Evolutionary conservation across 225 moss, liverwort and hornwort genomes (phyloP).

Genomic region (Lunularia cruciata): DNA sequence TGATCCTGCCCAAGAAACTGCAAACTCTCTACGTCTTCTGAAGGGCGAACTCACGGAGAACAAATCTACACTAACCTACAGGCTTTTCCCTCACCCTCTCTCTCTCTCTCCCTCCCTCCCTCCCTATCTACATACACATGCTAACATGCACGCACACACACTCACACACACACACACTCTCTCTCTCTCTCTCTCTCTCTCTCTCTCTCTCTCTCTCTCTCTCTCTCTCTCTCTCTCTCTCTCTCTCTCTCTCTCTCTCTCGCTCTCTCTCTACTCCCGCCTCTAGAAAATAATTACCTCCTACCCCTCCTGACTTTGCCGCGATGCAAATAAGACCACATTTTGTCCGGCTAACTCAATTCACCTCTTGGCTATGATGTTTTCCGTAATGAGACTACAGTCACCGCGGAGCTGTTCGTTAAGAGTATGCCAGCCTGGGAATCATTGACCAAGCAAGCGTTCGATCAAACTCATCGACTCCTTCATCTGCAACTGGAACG

Average conservation of each 20-base stretch:
- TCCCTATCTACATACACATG: background rate
- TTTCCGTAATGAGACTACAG: background rate
- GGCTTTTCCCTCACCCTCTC: background rate
- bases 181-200: background rate
- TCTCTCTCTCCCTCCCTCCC: constrained; percentile 2
- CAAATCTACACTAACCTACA: background rate
- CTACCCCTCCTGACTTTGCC: constrained; percentile 25
- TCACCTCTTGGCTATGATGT: constrained; percentile 11
- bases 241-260: constrained; percentile 8
- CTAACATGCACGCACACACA: background rate
- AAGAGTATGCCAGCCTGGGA: background rate
- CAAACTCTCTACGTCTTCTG: background rate
- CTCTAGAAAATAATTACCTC: constrained; percentile 14
- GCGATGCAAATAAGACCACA: constrained; percentile 30
- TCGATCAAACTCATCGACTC: background rate
- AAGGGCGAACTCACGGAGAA: background rate
- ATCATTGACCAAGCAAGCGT: constrained; percentile 13
- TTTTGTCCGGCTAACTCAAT: background rate
- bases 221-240: background rate
- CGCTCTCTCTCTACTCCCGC: background rate
- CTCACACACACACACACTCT: background rate
- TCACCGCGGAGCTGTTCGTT: background rate
- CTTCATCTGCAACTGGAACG: constrained; percentile 9
- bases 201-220: background rate
- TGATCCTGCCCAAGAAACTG: background rate